Evolutionary conservation across 495 filamentous ascomycete species (phyloP).

Genomic region (Oleoguttula mirabilis): DNA sequence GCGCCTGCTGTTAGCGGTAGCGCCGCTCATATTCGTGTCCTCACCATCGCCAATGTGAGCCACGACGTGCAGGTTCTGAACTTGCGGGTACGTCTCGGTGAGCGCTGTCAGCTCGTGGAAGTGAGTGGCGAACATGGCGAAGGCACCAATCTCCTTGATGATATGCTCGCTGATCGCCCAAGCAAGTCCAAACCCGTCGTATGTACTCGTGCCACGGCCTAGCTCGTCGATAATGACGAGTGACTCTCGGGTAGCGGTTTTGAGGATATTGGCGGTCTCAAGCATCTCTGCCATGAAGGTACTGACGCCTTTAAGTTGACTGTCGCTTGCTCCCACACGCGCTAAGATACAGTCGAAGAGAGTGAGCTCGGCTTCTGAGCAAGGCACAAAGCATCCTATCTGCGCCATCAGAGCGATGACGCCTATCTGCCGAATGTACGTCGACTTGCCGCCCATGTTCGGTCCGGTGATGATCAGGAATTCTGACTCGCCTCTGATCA

Average conservation of each 20-base stretch:
- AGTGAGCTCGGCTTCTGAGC: slow-evolving; percentile 76
- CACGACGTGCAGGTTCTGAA: slow-evolving; percentile 89
- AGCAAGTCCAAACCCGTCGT: slow-evolving; percentile 94
- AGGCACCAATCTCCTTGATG: slow-evolving; percentile 84
- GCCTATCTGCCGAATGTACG: slow-evolving; percentile 95
- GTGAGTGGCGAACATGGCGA: slow-evolving; percentile 90
- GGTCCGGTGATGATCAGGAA: slow-evolving; percentile 97
- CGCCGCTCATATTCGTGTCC: slow-evolving; percentile 17
- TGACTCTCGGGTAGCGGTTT: slow-evolving; percentile 84
- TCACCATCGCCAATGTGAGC: slow-evolving; percentile 67
- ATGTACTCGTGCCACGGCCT: slow-evolving; percentile 94
- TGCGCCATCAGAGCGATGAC: slow-evolving; percentile 98
- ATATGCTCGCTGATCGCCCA: slow-evolving; percentile 99
- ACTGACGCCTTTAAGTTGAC: slow-evolving; percentile 92
- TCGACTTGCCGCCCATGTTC: slow-evolving; percentile 98
- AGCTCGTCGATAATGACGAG: slow-evolving; percentile 98
- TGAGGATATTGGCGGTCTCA: slow-evolving; percentile 96
- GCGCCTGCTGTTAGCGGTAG: slow-evolving; percentile 38
- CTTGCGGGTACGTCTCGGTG: slow-evolving; percentile 69
- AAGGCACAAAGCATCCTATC: slow-evolving; percentile 92
- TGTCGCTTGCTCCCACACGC: slow-evolving; percentile 88
- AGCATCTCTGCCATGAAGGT: slow-evolving; percentile 99
- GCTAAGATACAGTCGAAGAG: slow-evolving; percentile 98
- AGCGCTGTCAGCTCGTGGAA: slow-evolving; percentile 96
- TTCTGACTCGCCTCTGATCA: slow-evolving; percentile 67